Evolutionary conservation across 768 basidiomycete genomes (phyloP).

Genomic region (Sporobolomyces phaffii): DNA sequence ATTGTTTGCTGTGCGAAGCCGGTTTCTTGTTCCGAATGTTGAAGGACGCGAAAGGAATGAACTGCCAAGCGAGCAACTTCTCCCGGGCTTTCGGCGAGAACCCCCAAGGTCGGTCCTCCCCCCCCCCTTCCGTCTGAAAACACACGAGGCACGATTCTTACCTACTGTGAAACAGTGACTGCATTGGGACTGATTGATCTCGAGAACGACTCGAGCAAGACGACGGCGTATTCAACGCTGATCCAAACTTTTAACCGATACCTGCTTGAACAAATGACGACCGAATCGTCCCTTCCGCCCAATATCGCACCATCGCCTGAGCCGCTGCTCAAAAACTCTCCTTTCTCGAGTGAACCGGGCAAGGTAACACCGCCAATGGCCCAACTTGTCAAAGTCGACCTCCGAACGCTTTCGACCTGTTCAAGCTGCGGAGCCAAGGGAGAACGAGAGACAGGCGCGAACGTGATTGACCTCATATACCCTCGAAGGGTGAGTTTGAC

Average conservation of each 20-base stretch:
- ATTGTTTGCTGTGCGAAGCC: constrained; percentile 89
- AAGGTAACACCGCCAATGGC: constrained; percentile 59
- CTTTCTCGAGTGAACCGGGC: constrained; percentile 17
- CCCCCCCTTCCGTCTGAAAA: neutral
- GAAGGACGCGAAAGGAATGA: constrained; percentile 85
- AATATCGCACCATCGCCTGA: constrained; percentile 50
- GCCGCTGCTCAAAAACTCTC: constrained; percentile 40
- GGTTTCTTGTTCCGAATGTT: constrained; percentile 94
- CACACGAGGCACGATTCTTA: neutral
- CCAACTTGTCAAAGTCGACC: constrained; percentile 75
- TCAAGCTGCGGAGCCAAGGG: constrained; percentile 63
- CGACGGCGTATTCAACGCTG: constrained; percentile 61
- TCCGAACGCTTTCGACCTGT: constrained; percentile 69
- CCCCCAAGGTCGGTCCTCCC: constrained; percentile 60
- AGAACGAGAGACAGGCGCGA: constrained; percentile 71
- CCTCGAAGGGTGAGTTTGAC: constrained; percentile 64
- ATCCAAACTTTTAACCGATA: constrained; percentile 95
- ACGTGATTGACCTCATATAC: constrained; percentile 79
- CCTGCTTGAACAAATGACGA: constrained; percentile 73
- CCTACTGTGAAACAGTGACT: constrained; percentile 48
- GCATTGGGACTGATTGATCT: constrained; percentile 83
- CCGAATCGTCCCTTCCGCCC: constrained; percentile 64
- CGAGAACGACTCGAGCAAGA: constrained; percentile 55
- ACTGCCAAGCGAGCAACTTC: constrained; percentile 95
- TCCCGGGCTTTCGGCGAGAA: constrained; percentile 86